Evolutionary conservation across 768 basidiomycete species (phyloP), one percentile per base, ranked within the genome.

Genomic region (Leccinum ochraceum): DNA sequence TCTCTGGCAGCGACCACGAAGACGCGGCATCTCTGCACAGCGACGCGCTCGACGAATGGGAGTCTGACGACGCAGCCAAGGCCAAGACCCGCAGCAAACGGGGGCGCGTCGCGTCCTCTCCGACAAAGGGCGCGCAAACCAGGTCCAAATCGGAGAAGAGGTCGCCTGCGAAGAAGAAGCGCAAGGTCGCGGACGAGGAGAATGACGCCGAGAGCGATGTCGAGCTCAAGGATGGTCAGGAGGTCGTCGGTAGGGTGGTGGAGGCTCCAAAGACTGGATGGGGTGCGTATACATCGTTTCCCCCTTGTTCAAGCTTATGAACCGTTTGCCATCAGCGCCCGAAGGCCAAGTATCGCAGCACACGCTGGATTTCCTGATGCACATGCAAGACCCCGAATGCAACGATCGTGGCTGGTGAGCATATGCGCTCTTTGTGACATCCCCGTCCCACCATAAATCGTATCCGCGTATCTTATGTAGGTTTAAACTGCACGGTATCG

Each of bases 301-400:
- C 26, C 24, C 14, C 4, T 4, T 3, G 2, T 36, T 26, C 4
- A 4, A 4, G 55, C 63, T 65, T 8, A 54, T 53, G 4, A n/a
- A 8, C 17, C 4, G 5, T 10, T 53, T 24, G 52, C 34, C 44
- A 6, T 44, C 63, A 91, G 94, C 93, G 0, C 89, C 93, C 0
- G 83, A 92, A 11, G 95, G 94, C 10, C 86, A 86, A 71, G 85
- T 97, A 68, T 95, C 94, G 2, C 80, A 86, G 66, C 95, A 97
- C 64, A 92, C 90, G 3, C 73, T 98, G 37, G 77, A 92, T 67
- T 97, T 97, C 70, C 72, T 95, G 58, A 75, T 65, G 8, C 79
- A 88, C 26, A 78, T 97, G 44, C 81, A 81, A 68, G 84, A 91
- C 60, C 89, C 92, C 1, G 80, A 84, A 49, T 87, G 86, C 68